Percentiles rank a stretch among this genome's conserved stretches.
Evolutionary conservation across 2,329 filamentous ascomycete genomes (phyloP).

Genomic region (Penicillium sp.): DNA sequence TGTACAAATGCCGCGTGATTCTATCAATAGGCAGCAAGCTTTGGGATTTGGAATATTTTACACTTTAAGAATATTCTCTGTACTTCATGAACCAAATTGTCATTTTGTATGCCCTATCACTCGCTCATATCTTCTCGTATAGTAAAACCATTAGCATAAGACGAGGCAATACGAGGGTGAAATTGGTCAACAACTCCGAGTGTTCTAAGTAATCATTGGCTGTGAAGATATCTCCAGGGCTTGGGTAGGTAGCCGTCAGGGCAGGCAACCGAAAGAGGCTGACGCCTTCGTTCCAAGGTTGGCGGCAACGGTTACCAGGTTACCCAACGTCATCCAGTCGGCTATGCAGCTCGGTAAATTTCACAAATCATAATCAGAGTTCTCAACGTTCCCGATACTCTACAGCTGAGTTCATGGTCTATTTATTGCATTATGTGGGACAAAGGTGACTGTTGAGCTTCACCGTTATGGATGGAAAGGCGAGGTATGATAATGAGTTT

Average conservation of each 20-base stretch:
- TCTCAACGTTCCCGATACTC: not conserved
- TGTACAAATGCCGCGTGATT: not conserved
- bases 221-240: not conserved
- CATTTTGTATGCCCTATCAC: not conserved
- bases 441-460: no score
- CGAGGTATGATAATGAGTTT: no score
- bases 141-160: not conserved
- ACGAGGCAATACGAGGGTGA: not conserved
- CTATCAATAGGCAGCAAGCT: not conserved
- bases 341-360: not conserved
- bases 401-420: no score
- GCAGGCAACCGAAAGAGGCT: not conserved
- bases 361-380: not conserved
- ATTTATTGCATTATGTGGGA: no score
- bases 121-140: not conserved
- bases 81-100: not conserved
- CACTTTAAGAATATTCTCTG: not conserved
- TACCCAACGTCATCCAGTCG: not conserved
- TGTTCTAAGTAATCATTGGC: not conserved
- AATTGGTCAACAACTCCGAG: not conserved
- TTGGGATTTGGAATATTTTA: not conserved
- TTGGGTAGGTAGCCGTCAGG: not conserved
- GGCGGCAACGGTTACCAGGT: not conserved
- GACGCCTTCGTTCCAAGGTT: not conserved
- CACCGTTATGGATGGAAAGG: no score